Evolutionary conservation across 768 basidiomycete genomes (phyloP).

Genomic region (Pleurotus djamor): DNA sequence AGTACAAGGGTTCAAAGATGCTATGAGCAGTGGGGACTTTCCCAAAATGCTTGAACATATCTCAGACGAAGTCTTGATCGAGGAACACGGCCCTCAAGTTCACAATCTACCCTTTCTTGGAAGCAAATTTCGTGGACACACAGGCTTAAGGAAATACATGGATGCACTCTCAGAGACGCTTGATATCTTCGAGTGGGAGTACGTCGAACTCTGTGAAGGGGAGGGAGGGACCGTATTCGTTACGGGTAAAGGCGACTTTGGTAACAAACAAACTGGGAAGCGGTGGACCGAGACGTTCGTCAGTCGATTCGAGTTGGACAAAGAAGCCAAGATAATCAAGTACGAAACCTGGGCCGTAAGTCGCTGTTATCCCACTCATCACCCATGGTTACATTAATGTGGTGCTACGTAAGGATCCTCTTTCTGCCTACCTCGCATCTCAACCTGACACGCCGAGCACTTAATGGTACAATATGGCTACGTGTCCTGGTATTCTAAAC

Average conservation of each 20-base stretch:
- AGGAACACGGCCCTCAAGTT: background rate
- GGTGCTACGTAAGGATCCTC: background rate
- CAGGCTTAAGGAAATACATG: background rate
- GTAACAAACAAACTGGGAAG: slow-evolving; percentile 1
- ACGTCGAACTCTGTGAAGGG: background rate
- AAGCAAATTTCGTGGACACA: background rate
- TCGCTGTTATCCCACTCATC: background rate
- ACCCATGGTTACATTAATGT: background rate
- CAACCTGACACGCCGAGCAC: background rate
- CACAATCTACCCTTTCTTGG: slow-evolving; percentile 3
- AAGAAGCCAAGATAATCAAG: background rate
- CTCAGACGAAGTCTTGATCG: background rate
- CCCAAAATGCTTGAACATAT: background rate
- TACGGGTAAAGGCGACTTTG: background rate
- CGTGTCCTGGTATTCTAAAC: slow-evolving; percentile 9
- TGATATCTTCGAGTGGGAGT: background rate
- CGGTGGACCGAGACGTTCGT: slow-evolving; percentile 3
- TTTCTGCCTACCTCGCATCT: slow-evolving; percentile 1
- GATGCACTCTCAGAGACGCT: background rate
- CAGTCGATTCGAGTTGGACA: background rate
- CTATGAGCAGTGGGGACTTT: background rate
- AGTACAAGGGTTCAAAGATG: background rate
- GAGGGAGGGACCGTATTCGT: background rate
- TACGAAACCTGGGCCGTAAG: slow-evolving; percentile 5
- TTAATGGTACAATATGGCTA: background rate